Percentiles rank a stretch among this genome's conserved stretches.
These are phyloP conservation scores for Aspergillus puulaauensis DNA, from an alignment of 2,329 filamentous ascomycete species.

Conservation along the genomic window DNA sequence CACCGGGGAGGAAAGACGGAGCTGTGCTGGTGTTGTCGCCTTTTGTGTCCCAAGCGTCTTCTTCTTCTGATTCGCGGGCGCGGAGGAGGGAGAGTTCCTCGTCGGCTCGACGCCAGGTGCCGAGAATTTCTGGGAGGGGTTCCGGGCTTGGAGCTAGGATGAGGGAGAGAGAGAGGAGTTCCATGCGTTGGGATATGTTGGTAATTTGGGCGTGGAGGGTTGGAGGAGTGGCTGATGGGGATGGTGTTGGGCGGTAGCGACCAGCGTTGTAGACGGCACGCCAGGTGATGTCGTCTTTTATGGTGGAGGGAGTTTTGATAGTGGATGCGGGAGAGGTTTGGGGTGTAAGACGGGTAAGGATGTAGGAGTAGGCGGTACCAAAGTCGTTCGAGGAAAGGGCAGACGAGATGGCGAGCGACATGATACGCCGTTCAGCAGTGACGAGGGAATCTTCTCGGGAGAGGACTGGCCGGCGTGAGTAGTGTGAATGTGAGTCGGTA, in stretches of 20 bases:
- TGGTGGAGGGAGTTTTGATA: constrained; percentile 24
- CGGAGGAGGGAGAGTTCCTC: constrained; percentile 58
- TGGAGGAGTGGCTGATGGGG: constrained; percentile 28
- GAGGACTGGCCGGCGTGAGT: constrained; percentile 3
- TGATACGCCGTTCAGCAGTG: constrained; percentile 48
- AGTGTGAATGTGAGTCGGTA: constrained; percentile 14
- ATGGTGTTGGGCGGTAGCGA: constrained; percentile 46
- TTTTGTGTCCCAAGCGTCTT: constrained; percentile 57
- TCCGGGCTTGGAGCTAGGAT: constrained; percentile 58
- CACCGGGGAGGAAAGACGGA: constrained; percentile 39
- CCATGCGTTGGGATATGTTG: constrained; percentile 63
- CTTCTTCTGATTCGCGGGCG: constrained; percentile 55
- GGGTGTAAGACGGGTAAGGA: constrained; percentile 57
- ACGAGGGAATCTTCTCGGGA: constrained; percentile 29
- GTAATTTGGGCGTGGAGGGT: constrained; percentile 48
- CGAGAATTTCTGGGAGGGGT: constrained; percentile 60
- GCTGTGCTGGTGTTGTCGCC: constrained; percentile 42
- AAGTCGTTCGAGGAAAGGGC: constrained; percentile 47
- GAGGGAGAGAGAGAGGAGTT: constrained; percentile 62
- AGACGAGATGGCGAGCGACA: constrained; percentile 46
- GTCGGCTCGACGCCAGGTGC: constrained; percentile 63
- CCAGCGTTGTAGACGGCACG: constrained; percentile 64
- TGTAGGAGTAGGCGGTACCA: constrained; percentile 66
- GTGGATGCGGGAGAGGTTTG: constrained; percentile 33
- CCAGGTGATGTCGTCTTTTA: constrained; percentile 61